These are phyloP conservation scores for Aspergillus versicolor DNA, from an alignment of 2,329 filamentous ascomycete genomes.

Conservation along the genomic window DNA sequence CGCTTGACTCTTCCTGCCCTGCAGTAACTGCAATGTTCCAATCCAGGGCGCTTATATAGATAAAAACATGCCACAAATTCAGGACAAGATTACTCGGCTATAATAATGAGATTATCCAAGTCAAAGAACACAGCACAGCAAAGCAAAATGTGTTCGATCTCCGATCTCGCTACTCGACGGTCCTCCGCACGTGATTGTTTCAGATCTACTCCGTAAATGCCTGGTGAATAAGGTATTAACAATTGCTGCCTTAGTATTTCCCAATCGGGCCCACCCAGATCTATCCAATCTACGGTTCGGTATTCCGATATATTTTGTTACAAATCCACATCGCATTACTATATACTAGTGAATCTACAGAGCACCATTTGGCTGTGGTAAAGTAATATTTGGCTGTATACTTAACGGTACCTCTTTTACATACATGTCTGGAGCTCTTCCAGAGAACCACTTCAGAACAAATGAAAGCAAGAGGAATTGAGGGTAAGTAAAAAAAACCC, in stretches of 20 bases:
- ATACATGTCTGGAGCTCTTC: neutral
- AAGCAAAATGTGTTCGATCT: neutral
- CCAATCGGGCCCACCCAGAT: too few relatives aligned
- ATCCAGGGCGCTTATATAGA: slow-evolving; percentile 3
- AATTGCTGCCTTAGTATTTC: neutral
- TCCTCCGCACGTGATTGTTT: neutral
- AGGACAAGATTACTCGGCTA: neutral
- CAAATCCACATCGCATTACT: neutral
- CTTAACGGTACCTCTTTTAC: neutral
- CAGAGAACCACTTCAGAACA: neutral
- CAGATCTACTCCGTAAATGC: neutral
- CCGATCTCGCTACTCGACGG: slow-evolving; percentile 3
- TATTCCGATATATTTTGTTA: neutral
- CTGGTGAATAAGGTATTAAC: neutral
- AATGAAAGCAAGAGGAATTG: neutral
- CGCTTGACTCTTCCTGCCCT: slow-evolving; percentile 7
- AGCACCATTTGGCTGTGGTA: neutral
- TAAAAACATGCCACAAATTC: neutral
- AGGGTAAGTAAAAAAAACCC: neutral
- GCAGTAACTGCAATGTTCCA: slow-evolving; percentile 5
- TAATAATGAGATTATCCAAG: neutral
- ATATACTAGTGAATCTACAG: neutral
- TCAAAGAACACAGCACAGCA: neutral
- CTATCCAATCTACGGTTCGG: too few relatives aligned
- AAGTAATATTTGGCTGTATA: neutral